Base-by-base conservation (phyloP, 2,329 filamentous ascomycete species). In the Hymenotorrendiella dingleyae region DNA sequence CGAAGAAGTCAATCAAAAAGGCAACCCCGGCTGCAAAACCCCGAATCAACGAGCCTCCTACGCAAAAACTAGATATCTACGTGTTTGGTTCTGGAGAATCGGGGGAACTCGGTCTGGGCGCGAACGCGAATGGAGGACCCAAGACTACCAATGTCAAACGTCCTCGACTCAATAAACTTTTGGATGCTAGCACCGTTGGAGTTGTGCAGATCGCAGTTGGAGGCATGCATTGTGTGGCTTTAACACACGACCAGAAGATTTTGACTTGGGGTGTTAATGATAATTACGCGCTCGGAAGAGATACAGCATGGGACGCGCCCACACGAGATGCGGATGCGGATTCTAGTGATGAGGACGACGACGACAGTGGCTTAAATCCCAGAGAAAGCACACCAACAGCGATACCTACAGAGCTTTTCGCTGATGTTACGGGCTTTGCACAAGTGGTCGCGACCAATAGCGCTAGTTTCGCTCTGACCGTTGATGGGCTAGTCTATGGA, bases 201-300 rank as follows among this genome's bases (percentile, higher is more conserved):
- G 78, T 93, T 22, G 85, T 91, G 3, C 80, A 86, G 62, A 65
- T 94, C 45, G 80, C 84, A 38, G 80, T 81, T 47, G 87, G 87
- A 45, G 86, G 86, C 46, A 91, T 93, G 86, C 86, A 93, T 65
- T 79, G 73, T 40, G 70, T 84, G 47, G 85, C 82, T 4, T 67
- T 93, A 40, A 91, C 86, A 37, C 75, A 81, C 55, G 82, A 90
- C 64, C 86, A 88, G 69, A 80, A 81, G 65, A 83, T 93, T 53
- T 67, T 88, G 36, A 88, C 85, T 22, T 93, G 86, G 86, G 86
- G 86, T 38, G 86, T 91, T 54, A 93, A 93, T 59, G 86, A 93
- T 58, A 81, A 89, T 58, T 83, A 83, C 49, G 85, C 87, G 5
- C 74, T 93, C 33, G 87, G 86, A 23, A 74, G 87, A 60, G 77